phyloP scores from a whole-genome alignment of 768 basidiomycete species.

The Phanerochaete carnosa region DNA sequence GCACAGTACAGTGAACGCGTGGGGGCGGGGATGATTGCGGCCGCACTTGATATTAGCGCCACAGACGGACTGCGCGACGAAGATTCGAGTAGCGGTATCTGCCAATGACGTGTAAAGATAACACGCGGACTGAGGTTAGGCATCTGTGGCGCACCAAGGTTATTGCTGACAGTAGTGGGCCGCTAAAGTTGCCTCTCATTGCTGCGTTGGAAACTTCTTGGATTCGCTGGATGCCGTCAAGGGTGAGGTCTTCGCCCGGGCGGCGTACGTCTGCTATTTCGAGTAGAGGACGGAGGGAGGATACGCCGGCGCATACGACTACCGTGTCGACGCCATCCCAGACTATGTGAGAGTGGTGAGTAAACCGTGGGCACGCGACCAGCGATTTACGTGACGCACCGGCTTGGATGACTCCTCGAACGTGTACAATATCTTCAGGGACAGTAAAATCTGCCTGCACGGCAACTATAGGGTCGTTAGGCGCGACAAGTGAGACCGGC shows the following conservation, averaged over 20 bases:
- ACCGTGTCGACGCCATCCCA: conserved; percentile 86
- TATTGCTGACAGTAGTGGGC: conserved; percentile 65
- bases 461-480: conserved; percentile 37
- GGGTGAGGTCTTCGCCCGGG: conserved; percentile 35
- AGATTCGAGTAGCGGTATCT: conserved; percentile 75
- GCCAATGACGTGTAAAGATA: neutral
- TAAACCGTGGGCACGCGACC: neutral
- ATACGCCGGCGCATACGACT: conserved; percentile 80
- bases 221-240: conserved; percentile 56
- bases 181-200: conserved; percentile 60
- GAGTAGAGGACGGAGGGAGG: conserved; percentile 74
- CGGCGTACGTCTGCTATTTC: conserved; percentile 58
- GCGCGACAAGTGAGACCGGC: neutral
- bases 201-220: conserved; percentile 57
- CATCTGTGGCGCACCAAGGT: conserved; percentile 56
- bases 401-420: conserved; percentile 49
- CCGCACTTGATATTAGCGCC: conserved; percentile 76
- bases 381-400: conserved; percentile 38
- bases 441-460: conserved; percentile 61
- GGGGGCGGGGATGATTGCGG: conserved; percentile 79
- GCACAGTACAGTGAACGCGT: conserved; percentile 82
- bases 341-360: conserved; percentile 42
- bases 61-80: conserved; percentile 69
- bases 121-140: neutral
- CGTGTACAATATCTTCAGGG: conserved; percentile 61